These are phyloP conservation scores for Talaromyces sp. DNA, from an alignment of 2,329 filamentous ascomycete genomes.

Conservation along the genomic window DNA sequence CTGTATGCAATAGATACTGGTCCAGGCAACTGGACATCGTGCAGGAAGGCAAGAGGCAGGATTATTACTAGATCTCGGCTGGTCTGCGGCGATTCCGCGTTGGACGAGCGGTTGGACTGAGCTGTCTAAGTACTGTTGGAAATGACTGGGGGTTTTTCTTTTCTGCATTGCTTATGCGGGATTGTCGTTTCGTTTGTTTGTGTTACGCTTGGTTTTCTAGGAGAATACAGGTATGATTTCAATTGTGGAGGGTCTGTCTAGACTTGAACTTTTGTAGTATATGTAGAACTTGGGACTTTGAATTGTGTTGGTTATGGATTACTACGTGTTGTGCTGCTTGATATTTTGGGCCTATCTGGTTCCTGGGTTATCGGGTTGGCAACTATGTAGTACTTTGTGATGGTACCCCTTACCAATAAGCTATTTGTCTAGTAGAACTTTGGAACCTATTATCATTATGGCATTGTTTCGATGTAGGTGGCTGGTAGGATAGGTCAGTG, in stretches of 20 bases:
- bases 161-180: background rate
- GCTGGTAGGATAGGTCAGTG: background rate
- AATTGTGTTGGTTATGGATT: background rate
- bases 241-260: background rate
- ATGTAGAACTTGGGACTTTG: background rate
- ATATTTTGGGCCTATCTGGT: background rate
- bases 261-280: background rate
- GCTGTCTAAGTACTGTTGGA: background rate
- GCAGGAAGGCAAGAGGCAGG: background rate
- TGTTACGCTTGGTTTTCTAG: background rate
- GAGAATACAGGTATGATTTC: background rate
- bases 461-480: background rate
- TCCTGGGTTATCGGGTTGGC: too few relatives aligned
- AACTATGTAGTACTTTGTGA: too few relatives aligned
- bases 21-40: background rate
- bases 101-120: background rate
- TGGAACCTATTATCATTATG: too few relatives aligned
- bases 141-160: background rate
- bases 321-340: background rate
- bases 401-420: too few relatives aligned
- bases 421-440: too few relatives aligned
- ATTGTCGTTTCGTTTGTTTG: slow-evolving; percentile 1
- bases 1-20: background rate
- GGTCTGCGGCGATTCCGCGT: slow-evolving; percentile 1
- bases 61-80: background rate